Conservation (phyloP, 2,329 filamentous ascomycete genomes). For the Neonectria magnoliae region DNA sequence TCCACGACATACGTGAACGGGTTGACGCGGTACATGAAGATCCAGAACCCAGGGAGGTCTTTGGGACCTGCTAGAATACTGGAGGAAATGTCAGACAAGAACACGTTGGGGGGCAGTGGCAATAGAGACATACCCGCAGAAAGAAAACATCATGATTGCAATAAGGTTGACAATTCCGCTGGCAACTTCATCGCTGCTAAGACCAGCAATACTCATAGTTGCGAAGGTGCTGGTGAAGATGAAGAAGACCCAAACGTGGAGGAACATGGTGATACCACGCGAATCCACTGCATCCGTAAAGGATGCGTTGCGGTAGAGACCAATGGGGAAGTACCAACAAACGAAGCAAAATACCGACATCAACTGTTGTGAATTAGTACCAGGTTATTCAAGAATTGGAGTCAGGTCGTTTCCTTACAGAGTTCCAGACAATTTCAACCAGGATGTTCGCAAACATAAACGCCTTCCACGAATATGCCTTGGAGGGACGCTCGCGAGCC, state of each 20-base stretch:
- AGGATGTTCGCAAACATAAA: constrained; percentile 70
- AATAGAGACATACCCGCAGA: constrained; percentile 67
- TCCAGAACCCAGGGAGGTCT: constrained; percentile 78
- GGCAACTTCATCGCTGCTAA: constrained; percentile 70
- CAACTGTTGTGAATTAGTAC: constrained; percentile 35
- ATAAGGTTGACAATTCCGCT: constrained; percentile 72
- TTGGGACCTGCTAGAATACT: constrained; percentile 70
- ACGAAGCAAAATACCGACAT: constrained; percentile 66
- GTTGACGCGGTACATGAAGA: constrained; percentile 78
- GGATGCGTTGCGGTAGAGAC: constrained; percentile 67
- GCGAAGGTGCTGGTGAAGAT: constrained; percentile 74
- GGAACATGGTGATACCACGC: constrained; percentile 70
- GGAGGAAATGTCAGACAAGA: constrained; percentile 28
- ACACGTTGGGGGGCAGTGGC: accelerated
- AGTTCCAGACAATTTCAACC: constrained; percentile 75
- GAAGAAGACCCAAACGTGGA: constrained; percentile 71
- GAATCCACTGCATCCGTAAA: constrained; percentile 55
- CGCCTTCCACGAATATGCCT: constrained; percentile 74
- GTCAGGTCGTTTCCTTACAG: constrained; percentile 53
- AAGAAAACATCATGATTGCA: constrained; percentile 72
- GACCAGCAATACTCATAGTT: constrained; percentile 70
- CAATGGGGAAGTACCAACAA: constrained; percentile 76
- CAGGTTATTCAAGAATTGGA: accelerated
- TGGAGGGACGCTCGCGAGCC: constrained; percentile 72
- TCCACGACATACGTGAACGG: constrained; percentile 80